These are phyloP conservation scores for Tilletia caries DNA, from an alignment of 1,284 basidiomycete species.

Conservation along the genomic window DNA sequence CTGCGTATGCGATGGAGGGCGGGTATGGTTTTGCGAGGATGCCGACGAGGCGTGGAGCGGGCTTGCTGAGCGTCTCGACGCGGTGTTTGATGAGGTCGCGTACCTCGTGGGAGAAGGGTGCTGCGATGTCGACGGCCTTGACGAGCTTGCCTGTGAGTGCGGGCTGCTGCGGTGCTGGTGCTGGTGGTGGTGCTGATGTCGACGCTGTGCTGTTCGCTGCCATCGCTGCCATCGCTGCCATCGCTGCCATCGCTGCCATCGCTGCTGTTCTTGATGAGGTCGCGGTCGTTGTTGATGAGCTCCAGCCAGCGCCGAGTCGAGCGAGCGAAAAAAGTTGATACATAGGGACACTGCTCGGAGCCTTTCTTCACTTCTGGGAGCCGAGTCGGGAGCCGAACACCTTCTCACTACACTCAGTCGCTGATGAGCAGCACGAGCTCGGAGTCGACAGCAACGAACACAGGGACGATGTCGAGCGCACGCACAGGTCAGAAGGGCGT, in stretches of 20 bases:
- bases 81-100: slow-evolving; percentile 35
- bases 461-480: not conserved
- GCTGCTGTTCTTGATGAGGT: no score
- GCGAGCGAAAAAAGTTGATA: not conserved
- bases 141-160: slow-evolving; percentile 38
- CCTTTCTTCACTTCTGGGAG: not conserved
- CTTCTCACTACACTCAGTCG: not conserved
- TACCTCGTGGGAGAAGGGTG: slow-evolving; percentile 45
- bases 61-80: slow-evolving; percentile 31
- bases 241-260: not conserved
- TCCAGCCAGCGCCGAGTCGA: no score
- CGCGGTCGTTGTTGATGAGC: no score
- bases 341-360: no score
- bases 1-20: slow-evolving; percentile 85
- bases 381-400: not conserved
- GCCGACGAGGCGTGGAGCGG: slow-evolving; percentile 74
- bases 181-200: not conserved
- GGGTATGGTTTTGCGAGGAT: slow-evolving; percentile 83
- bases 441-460: not conserved
- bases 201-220: no score
- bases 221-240: no score
- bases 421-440: not conserved
- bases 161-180: not conserved
- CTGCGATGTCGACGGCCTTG: slow-evolving; percentile 44
- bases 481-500: slow-evolving; percentile 5